Evolutionary conservation across 2,329 filamentous ascomycete species (phyloP).

Genomic region (Hypomyces rosellus): DNA sequence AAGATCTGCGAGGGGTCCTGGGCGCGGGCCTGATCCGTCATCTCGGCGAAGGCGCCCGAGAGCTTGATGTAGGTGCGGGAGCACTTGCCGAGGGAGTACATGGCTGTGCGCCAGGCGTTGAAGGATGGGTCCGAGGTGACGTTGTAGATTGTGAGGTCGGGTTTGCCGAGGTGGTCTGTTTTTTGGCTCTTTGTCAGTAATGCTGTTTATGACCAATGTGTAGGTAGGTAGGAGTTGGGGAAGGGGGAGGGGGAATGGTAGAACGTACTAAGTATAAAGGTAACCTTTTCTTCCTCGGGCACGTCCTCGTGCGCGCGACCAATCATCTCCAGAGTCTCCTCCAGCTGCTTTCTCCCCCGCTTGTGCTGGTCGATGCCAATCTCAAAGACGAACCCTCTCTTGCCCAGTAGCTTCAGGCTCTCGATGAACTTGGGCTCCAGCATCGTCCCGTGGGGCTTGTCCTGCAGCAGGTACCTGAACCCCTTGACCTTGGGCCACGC

Average conservation of each 20-base stretch:
- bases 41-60: slow-evolving; percentile 78
- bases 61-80: slow-evolving; percentile 79
- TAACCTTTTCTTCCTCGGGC: slow-evolving; percentile 52
- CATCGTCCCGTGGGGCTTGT: slow-evolving; percentile 62
- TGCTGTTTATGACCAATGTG: too few relatives aligned
- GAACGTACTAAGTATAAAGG: slow-evolving; percentile 62
- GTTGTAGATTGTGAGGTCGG: slow-evolving; percentile 62
- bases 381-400: slow-evolving; percentile 66
- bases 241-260: not conserved
- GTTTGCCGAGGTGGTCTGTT: slow-evolving; percentile 84
- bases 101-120: slow-evolving; percentile 60
- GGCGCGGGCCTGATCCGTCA: slow-evolving; percentile 50
- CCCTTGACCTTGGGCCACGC: slow-evolving; percentile 66
- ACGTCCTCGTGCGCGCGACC: slow-evolving; percentile 57
- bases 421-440: slow-evolving; percentile 58
- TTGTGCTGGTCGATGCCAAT: slow-evolving; percentile 74
- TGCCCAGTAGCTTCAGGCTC: slow-evolving; percentile 58
- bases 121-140: slow-evolving; percentile 51
- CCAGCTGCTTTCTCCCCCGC: slow-evolving; percentile 67
- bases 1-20: slow-evolving; percentile 53
- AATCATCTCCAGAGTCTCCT: slow-evolving; percentile 66
- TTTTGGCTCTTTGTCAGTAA: too few relatives aligned
- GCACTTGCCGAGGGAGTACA: slow-evolving; percentile 61
- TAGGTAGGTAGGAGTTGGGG: too few relatives aligned
- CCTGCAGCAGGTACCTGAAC: slow-evolving; percentile 77